Percentiles rank a stretch among this genome's conserved stretches.
Evolutionary conservation across 2,329 filamentous ascomycete genomes (phyloP).

Genomic region (Paradendryphiella salina): DNA sequence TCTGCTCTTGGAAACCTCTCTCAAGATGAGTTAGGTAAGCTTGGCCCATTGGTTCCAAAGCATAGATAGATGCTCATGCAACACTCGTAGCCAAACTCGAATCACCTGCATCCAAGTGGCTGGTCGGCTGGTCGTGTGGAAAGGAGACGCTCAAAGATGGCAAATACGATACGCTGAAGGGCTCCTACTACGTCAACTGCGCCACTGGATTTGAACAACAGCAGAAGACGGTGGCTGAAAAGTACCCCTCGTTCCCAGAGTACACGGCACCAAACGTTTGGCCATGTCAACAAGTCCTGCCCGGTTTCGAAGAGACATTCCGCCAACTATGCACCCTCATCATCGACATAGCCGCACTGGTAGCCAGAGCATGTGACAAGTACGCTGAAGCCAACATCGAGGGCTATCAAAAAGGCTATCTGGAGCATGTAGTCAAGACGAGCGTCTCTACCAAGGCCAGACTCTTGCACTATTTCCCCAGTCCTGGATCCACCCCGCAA

Average conservation of each 20-base stretch:
- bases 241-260: conserved; percentile 74
- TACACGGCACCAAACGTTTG: conserved; percentile 91
- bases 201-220: conserved; percentile 63
- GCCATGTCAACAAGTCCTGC: conserved; percentile 70
- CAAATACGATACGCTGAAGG: conserved; percentile 77
- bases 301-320: conserved; percentile 73
- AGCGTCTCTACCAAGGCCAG: conserved; percentile 90
- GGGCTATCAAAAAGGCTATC: conserved; percentile 74
- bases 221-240: conserved; percentile 54
- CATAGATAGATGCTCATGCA: neutral
- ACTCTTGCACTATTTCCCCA: conserved; percentile 88
- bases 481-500: conserved; percentile 30
- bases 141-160: conserved; percentile 81
- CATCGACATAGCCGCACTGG: conserved; percentile 85
- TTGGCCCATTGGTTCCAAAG: too few relatives aligned
- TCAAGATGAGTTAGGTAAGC: conserved; percentile 67
- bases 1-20: conserved; percentile 87
- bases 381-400: conserved; percentile 80
- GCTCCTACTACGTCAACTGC: conserved; percentile 83
- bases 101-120: conserved; percentile 59
- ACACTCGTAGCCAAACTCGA: conserved; percentile 50
- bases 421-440: conserved; percentile 82
- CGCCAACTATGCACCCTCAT: conserved; percentile 79
- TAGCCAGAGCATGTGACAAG: conserved; percentile 85
- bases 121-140: conserved; percentile 76